Evolutionary conservation across 2,329 filamentous ascomycete genomes (phyloP).

Genomic region (Lecanosticta acicola): DNA sequence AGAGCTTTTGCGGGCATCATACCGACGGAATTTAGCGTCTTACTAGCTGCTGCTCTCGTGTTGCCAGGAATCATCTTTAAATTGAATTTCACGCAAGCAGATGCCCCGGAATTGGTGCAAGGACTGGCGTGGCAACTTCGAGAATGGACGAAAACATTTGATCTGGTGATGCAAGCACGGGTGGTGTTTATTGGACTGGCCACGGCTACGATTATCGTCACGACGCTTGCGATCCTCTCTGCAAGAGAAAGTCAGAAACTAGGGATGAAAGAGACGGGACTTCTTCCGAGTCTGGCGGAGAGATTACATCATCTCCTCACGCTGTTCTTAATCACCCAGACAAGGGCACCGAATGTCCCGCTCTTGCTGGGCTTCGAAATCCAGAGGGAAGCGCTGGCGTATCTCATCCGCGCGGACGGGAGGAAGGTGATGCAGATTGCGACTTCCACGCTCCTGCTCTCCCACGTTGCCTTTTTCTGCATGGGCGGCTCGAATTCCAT

Average conservation of each 20-base stretch:
- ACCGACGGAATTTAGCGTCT: slow-evolving; percentile 24
- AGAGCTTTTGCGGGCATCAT: slow-evolving; percentile 27
- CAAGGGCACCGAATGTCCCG: slow-evolving; percentile 76
- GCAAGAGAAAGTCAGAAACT: slow-evolving; percentile 9
- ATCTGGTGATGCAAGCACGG: slow-evolving; percentile 34
- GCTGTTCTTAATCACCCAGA: slow-evolving; percentile 80
- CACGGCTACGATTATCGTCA: slow-evolving; percentile 28
- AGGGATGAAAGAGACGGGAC: slow-evolving; percentile 7
- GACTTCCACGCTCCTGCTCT: slow-evolving; percentile 66
- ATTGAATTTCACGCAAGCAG: slow-evolving; percentile 76
- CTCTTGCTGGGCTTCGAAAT: slow-evolving; percentile 71
- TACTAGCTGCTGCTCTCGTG: slow-evolving; percentile 40
- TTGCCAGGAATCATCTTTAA: slow-evolving; percentile 74
- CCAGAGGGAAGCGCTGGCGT: slow-evolving; percentile 37
- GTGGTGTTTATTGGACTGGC: slow-evolving; percentile 35
- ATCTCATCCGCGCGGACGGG: slow-evolving; percentile 11
- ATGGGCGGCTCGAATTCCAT: slow-evolving; percentile 91
- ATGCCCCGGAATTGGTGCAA: slow-evolving; percentile 67
- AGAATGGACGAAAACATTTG: slow-evolving; percentile 22
- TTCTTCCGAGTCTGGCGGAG: slow-evolving; percentile 25
- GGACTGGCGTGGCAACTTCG: slow-evolving; percentile 39
- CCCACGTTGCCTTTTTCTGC: slow-evolving; percentile 81
- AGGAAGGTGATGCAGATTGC: slow-evolving; percentile 41
- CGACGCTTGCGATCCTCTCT: slow-evolving; percentile 19
- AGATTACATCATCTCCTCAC: slow-evolving; percentile 61